These are phyloP conservation scores for Purpureocillium lavendulum DNA, from an alignment of 2,329 filamentous ascomycete genomes.

Conservation along the genomic window DNA sequence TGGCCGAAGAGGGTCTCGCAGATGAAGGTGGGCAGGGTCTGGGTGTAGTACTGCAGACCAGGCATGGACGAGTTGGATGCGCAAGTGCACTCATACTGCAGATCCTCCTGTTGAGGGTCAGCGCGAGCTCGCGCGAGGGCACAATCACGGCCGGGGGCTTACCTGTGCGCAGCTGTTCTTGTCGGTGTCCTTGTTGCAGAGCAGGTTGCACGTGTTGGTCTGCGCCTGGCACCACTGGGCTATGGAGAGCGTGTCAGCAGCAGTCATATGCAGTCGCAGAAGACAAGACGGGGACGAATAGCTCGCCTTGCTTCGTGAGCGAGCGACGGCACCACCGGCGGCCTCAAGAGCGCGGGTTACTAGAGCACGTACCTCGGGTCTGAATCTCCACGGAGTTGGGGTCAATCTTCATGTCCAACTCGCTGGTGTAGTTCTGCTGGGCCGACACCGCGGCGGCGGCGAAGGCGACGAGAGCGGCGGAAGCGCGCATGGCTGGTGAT, in stretches of 20 bases:
- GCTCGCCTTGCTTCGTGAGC: too few species aligned
- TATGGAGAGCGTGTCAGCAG: conserved; percentile 15
- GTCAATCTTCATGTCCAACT: conserved; percentile 33
- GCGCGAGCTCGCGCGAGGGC: conserved; percentile 5
- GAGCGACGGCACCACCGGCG: neutral
- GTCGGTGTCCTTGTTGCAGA: conserved; percentile 32
- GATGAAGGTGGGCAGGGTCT: conserved; percentile 45
- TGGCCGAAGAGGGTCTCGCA: conserved; percentile 39
- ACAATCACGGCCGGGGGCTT: conserved; percentile 13
- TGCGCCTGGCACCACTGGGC: conserved; percentile 44
- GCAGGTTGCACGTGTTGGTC: conserved; percentile 37
- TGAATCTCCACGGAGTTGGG: conserved; percentile 22
- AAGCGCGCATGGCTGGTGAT: conserved; percentile 30
- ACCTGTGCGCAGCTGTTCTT: conserved; percentile 39
- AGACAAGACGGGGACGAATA: too few species aligned
- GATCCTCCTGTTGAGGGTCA: conserved; percentile 19
- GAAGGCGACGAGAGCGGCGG: conserved; percentile 31
- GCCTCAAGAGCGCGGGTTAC: neutral
- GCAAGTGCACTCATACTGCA: conserved; percentile 43
- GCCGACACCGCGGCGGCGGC: conserved; percentile 35
- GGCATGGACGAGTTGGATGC: conserved; percentile 36
- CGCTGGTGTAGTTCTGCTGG: conserved; percentile 34
- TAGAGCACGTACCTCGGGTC: conserved; percentile 28
- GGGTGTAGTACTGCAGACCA: conserved; percentile 42
- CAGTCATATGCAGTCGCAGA: neutral